A percentile compares a stretch with the other conserved stretches of the same genome.
phyloP scores from a whole-genome alignment of 345 rosid species.

The Heritiera fomes region DNA sequence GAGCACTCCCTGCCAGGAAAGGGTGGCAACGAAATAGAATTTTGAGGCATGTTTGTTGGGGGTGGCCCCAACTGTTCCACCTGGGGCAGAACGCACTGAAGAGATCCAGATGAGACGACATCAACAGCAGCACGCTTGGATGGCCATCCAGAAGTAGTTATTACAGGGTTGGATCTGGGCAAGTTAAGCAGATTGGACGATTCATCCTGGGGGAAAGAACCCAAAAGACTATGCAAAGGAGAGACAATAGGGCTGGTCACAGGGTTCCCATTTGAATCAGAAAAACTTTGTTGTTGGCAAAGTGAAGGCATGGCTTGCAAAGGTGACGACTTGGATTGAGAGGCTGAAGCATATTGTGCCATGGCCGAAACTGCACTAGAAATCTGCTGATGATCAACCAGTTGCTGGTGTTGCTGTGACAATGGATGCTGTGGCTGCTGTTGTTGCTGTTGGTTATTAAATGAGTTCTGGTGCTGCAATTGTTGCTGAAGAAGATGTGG shows the following conservation, averaged over 20 bases:
- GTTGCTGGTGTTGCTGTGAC: constrained; percentile 50
- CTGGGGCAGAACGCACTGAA: constrained; percentile 53
- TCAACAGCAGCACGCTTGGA: constrained; percentile 86
- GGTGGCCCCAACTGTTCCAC: constrained; percentile 68
- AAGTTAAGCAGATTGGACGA: constrained; percentile 62
- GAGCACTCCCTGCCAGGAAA: constrained; percentile 94
- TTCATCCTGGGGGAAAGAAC: constrained; percentile 74
- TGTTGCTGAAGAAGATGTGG: constrained; percentile 54
- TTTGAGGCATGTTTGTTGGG: constrained; percentile 57
- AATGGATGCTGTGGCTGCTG: constrained; percentile 30
- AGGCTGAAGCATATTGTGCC: constrained; percentile 58
- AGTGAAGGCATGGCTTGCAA: constrained; percentile 57
- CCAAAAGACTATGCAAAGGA: constrained; percentile 78
- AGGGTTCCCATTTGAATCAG: constrained; percentile 78
- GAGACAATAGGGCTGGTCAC: constrained; percentile 49
- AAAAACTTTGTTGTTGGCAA: constrained; percentile 76
- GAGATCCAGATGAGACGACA: constrained; percentile 49
- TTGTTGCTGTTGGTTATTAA: constrained; percentile 46
- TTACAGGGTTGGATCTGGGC: constrained; percentile 56
- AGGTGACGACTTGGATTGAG: constrained; percentile 63
- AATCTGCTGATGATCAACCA: constrained; percentile 62
- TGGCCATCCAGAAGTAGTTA: constrained; percentile 74
- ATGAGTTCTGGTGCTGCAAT: constrained; percentile 50
- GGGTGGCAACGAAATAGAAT: constrained; percentile 75
- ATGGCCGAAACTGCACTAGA: constrained; percentile 47